Conservation (phyloP, 345 rosid genomes). For the Pugionium dolabratum region DNA sequence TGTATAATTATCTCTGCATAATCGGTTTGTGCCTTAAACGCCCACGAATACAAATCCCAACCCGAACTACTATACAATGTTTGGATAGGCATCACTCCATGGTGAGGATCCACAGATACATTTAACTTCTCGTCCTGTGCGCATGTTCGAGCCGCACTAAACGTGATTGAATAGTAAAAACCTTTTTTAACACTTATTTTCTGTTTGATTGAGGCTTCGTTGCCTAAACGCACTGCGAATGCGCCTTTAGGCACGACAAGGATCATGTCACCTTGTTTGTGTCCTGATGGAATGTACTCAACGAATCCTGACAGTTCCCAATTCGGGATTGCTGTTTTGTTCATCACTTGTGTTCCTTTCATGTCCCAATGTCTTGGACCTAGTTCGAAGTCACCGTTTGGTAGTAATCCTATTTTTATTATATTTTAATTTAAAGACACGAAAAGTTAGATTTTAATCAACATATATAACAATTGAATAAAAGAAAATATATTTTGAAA, state of each 20-base stretch:
- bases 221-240: slow-evolving; percentile 73
- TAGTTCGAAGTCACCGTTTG: slow-evolving; percentile 71
- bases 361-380: slow-evolving; percentile 55
- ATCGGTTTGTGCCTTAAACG: slow-evolving; percentile 48
- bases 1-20: slow-evolving; percentile 50
- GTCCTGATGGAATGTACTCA: slow-evolving; percentile 79
- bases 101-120: slow-evolving; percentile 73
- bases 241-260: slow-evolving; percentile 79
- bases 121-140: slow-evolving; percentile 76
- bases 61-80: slow-evolving; percentile 72
- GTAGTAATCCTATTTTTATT: slow-evolving; percentile 37
- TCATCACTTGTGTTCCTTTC: slow-evolving; percentile 65
- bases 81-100: slow-evolving; percentile 69
- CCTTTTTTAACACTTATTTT: slow-evolving; percentile 48
- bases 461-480: too few relatives aligned
- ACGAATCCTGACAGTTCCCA: slow-evolving; percentile 79
- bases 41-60: slow-evolving; percentile 84
- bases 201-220: slow-evolving; percentile 82
- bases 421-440: too few relatives aligned
- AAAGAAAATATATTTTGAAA: too few relatives aligned
- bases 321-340: slow-evolving; percentile 51
- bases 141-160: slow-evolving; percentile 81
- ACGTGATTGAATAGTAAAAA: slow-evolving; percentile 61
- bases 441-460: too few relatives aligned
- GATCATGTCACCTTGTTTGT: slow-evolving; percentile 88